Conservation (phyloP, 1,284 basidiomycete species). For the Trametes sp. region DNA sequence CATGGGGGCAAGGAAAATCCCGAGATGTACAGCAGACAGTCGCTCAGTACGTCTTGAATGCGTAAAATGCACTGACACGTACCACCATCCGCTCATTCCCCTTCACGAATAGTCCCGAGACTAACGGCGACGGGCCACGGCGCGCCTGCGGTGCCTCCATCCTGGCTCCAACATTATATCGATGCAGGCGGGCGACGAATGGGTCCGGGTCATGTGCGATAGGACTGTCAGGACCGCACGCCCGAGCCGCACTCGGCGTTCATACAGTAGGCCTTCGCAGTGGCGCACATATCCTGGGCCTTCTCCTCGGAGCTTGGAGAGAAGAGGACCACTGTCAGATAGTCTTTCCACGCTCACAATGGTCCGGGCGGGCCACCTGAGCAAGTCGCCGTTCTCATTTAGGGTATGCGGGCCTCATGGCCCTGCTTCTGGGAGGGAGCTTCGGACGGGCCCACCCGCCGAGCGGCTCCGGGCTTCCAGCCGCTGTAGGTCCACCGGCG, state of each 20-base stretch:
- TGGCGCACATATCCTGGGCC: conserved; percentile 8
- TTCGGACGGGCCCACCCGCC: conserved; percentile 27
- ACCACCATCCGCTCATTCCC: neutral
- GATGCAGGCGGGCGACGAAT: neutral
- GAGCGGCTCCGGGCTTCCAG: conserved; percentile 30
- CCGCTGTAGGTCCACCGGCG: conserved; percentile 32
- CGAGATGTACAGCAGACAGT: neutral
- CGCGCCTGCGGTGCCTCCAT: conserved; percentile 6
- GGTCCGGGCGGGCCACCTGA: conserved; percentile 26
- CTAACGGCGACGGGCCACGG: neutral
- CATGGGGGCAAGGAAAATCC: neutral
- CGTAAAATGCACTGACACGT: conserved; percentile 8
- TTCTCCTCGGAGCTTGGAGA: conserved; percentile 28
- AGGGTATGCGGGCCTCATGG: conserved; percentile 22
- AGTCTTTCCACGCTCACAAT: conserved; percentile 27
- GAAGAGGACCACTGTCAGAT: conserved; percentile 22
- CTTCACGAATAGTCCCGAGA: conserved; percentile 5
- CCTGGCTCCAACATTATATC: conserved; percentile 4
- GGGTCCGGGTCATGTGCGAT: conserved; percentile 10
- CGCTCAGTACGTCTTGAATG: conserved; percentile 8
- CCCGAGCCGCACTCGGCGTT: conserved; percentile 21
- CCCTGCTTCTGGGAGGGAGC: conserved; percentile 14
- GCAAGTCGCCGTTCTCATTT: conserved; percentile 31
- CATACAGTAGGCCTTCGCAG: conserved; percentile 18
- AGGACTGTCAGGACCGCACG: conserved; percentile 24